Base-by-base conservation (phyloP, 2,329 filamentous ascomycete species). In the Xylaria hypoxylon region DNA sequence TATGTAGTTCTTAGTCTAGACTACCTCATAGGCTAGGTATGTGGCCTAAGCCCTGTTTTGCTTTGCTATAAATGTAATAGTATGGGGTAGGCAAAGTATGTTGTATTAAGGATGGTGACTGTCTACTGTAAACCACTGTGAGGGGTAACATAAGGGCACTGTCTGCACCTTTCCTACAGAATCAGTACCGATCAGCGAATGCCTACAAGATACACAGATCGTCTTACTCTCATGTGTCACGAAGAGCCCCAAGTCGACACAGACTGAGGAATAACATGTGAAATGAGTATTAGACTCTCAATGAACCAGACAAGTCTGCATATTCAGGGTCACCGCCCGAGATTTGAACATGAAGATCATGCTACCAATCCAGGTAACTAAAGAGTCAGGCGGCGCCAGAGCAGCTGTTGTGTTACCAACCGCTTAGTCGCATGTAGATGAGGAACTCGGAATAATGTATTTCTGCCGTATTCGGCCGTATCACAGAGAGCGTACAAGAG, bases 401-500 rank as follows among this genome's bases (percentile, higher is more conserved):
- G 47, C 26, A 62, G 50, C 60, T 53, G 51, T 53, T 45, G 72
- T 73, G 68, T 57, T 50, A 71, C 73, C 24, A 44, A 70, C 72
- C 22, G 61, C 67, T 59, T 64, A 67, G 69, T 68, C 19, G 22
- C 35, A 58, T 64, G 28, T 50, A 67, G 64, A 62, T 42, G 60
- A 47, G 38, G 53, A 45, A 56, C 53, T 53, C 61, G 53, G 60
- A 52, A 47, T 52, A 38, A 52, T 60, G 47, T 64, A 69, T 48
- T 65, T 62, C 65, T 65, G 65, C 64, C 60, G 61, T 66, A 64
- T 57, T 69, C 71, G 72, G 68, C 71, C 65, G 68, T 74, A 71
- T 53, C 62, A 70, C 65, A 67, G 35, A 48, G 60, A 62, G 60
- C 24, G 68, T 47, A 67, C 64, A 64, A 64, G 31, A 45, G 56